Evolutionary conservation across 176 grass and related monocot species (phyloP).

Genomic region (Hsuehochloa calcarea): DNA sequence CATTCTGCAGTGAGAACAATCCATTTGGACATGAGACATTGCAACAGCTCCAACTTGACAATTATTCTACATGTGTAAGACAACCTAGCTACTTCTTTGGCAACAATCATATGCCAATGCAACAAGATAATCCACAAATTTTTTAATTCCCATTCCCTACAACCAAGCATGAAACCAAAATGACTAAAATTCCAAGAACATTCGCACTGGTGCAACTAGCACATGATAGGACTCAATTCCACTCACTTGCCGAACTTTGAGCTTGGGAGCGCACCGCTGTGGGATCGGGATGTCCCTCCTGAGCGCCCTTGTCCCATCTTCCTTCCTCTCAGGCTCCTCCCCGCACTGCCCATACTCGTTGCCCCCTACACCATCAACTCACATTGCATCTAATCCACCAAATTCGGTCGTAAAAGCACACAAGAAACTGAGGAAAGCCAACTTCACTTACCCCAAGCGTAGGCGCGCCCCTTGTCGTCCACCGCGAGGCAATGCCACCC

Average conservation of each 20-base stretch:
- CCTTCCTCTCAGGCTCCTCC: constrained; percentile 94
- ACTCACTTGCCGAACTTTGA: constrained; percentile 85
- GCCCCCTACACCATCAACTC: constrained; percentile 50
- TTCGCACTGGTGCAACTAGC: constrained; percentile 10
- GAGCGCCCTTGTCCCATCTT: constrained; percentile 71
- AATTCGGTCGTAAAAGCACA: neutral
- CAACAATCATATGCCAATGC: constrained; percentile 28
- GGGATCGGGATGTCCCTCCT: constrained; percentile 88
- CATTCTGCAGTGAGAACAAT: neutral
- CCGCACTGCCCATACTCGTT: constrained; percentile 98
- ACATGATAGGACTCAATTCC: constrained; percentile 20
- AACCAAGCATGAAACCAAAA: constrained; percentile 19
- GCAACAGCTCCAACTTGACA: neutral
- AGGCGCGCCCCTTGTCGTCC: constrained; percentile 73
- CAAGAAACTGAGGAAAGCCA: neutral
- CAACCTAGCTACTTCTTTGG: neutral
- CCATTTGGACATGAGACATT: neutral
- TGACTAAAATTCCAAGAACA: constrained; percentile 26
- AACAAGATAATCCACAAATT: constrained; percentile 29
- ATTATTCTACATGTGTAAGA: neutral
- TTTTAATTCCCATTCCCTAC: constrained; percentile 28
- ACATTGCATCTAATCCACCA: constrained; percentile 26
- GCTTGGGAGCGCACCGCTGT: constrained; percentile 72
- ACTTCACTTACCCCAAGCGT: constrained; percentile 70
- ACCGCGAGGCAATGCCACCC: constrained; percentile 97